Evolutionary conservation across 495 filamentous ascomycete genomes (phyloP).

Genomic region (Hypoxylon crocopeplum): DNA sequence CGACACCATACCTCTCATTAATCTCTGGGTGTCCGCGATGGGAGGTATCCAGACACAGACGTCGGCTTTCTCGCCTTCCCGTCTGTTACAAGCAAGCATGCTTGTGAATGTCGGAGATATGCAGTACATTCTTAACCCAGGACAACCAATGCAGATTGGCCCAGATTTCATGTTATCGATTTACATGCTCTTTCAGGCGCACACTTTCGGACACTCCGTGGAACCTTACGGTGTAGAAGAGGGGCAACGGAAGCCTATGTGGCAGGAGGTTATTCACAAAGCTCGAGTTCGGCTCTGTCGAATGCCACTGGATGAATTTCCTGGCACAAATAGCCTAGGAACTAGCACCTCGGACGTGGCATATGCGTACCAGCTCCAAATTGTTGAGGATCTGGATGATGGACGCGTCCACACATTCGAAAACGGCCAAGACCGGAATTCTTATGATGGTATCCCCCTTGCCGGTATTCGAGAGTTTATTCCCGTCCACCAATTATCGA

Average conservation of each 20-base stretch:
- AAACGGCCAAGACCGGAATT: conserved; percentile 59
- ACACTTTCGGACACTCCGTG: conserved; percentile 53
- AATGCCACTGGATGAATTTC: conserved; percentile 42
- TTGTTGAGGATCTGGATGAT: conserved; percentile 94
- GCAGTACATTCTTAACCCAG: conserved; percentile 72
- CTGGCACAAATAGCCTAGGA: conserved; percentile 33
- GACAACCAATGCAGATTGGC: conserved; percentile 79
- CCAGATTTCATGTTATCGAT: conserved; percentile 87
- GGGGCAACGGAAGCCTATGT: conserved; percentile 74
- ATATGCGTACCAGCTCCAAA: conserved; percentile 86
- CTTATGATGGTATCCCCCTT: conserved; percentile 70
- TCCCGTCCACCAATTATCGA: conserved; percentile 89
- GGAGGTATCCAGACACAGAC: conserved; percentile 68
- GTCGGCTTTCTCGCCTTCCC: conserved; percentile 71
- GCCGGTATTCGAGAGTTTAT: conserved; percentile 86
- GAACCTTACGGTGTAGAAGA: conserved; percentile 56
- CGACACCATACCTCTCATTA: conserved; percentile 91
- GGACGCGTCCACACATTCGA: conserved; percentile 86
- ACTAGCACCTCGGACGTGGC: conserved; percentile 39
- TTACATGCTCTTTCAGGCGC: conserved; percentile 95
- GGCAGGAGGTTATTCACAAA: conserved; percentile 99
- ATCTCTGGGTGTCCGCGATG: conserved; percentile 93
- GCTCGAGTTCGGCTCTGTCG: conserved; percentile 80
- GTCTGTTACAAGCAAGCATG: conserved; percentile 91
- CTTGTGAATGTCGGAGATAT: conserved; percentile 89